A percentile compares a stretch with the other conserved stretches of the same genome.
These are phyloP conservation scores for Tribonema minus DNA, from an alignment of 108 stramenopile species.

Conservation along the genomic window DNA sequence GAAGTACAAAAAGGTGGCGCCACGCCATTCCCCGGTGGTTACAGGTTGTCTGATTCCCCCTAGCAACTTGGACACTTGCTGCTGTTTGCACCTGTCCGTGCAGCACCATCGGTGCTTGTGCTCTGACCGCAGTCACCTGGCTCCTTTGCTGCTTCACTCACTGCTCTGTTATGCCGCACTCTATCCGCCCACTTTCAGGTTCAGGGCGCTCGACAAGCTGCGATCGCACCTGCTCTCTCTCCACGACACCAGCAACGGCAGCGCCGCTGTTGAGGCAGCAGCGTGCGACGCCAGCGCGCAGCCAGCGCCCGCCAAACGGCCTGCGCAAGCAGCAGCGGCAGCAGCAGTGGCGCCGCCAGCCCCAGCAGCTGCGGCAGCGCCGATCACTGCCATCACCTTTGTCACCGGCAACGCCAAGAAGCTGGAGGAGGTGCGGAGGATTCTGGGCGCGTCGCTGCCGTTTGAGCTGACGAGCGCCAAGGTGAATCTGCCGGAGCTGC, in stretches of 20 bases:
- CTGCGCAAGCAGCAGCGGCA: neutral
- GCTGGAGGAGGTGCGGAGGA: slow-evolving; percentile 76
- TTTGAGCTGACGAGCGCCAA: slow-evolving; percentile 71
- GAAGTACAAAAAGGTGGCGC: too few relatives aligned
- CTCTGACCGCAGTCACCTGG: too few relatives aligned
- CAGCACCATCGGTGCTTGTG: too few relatives aligned
- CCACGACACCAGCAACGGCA: slow-evolving; percentile 54
- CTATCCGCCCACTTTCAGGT: too few relatives aligned
- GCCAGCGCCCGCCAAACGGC: neutral
- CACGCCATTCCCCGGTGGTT: too few relatives aligned
- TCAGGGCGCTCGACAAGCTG: neutral
- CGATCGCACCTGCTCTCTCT: slow-evolving; percentile 12
- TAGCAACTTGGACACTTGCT: too few relatives aligned
- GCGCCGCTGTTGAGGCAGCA: too few relatives aligned
- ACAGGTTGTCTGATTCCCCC: too few relatives aligned
- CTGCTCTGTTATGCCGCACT: too few relatives aligned
- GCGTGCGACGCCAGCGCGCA: neutral
- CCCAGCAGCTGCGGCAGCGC: too few relatives aligned
- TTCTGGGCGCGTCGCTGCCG: slow-evolving; percentile 55
- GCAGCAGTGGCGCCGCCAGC: neutral
- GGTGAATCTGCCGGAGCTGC: slow-evolving; percentile 85
- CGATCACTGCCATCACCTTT: slow-evolving; percentile 78
- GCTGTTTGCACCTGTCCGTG: too few relatives aligned
- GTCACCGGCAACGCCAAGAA: slow-evolving; percentile 98
- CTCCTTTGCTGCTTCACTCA: too few relatives aligned